Conservation (phyloP, 805 yeast genomes). For the Pichia phayaonensis region DNA sequence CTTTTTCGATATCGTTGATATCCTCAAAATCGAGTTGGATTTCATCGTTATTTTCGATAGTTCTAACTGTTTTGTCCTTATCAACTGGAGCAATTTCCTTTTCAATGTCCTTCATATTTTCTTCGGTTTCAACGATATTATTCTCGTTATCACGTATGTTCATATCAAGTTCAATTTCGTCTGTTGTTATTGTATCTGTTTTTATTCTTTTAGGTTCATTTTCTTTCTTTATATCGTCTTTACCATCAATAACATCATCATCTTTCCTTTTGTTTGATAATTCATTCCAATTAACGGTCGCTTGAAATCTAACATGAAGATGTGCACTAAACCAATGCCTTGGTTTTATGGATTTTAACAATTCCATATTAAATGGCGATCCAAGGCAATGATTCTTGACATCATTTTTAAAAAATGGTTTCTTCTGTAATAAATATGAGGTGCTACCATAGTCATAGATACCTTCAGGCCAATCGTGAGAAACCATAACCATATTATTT, state of each 20-base stretch:
- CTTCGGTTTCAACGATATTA: neutral
- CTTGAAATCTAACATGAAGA: conserved; percentile 68
- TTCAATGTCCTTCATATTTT: conserved; percentile 28
- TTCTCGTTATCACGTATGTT: neutral
- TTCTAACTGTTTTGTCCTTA: neutral
- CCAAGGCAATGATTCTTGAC: conserved; percentile 57
- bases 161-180: conserved; percentile 14
- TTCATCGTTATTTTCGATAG: neutral
- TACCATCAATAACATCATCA: neutral
- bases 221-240: neutral
- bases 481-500: conserved; percentile 47
- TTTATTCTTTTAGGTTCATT: conserved; percentile 15
- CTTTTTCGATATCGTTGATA: neutral
- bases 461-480: conserved; percentile 95
- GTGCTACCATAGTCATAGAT: conserved; percentile 59
- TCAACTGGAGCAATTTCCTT: conserved; percentile 22
- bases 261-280: neutral
- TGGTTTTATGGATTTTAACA: conserved; percentile 54
- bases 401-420: conserved; percentile 65
- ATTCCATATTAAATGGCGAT: conserved; percentile 52
- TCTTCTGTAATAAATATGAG: conserved; percentile 40
- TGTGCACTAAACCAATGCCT: conserved; percentile 84
- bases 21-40: neutral
- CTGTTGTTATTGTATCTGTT: neutral
- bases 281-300: conserved; percentile 23